Conservation (phyloP, 768 basidiomycete species). For the Mycena sanguinolenta region DNA sequence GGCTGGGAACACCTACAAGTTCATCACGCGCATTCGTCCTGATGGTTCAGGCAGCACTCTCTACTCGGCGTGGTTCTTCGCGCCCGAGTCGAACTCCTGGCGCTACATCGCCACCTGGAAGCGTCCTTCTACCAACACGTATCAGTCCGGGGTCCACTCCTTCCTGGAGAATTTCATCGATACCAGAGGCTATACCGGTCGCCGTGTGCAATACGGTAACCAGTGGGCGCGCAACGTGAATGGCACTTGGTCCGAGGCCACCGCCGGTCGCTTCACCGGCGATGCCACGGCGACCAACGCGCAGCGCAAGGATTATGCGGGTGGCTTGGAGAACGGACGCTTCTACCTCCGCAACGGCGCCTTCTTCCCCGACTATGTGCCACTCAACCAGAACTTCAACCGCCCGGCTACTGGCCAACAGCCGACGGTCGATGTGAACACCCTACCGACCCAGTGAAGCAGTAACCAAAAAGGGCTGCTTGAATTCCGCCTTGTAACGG, state of each 20-base stretch:
- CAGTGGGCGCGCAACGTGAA: neutral
- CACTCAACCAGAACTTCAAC: neutral
- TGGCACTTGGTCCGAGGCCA: neutral
- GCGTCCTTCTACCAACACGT: conserved; percentile 1
- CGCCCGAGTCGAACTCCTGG: neutral
- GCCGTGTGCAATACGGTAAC: neutral
- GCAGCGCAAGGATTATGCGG: conserved; percentile 1
- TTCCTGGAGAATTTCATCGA: neutral
- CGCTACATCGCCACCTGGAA: neutral
- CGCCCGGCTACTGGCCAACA: conserved; percentile 1
- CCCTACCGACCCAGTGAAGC: neutral
- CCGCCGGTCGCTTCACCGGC: neutral
- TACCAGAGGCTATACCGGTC: neutral
- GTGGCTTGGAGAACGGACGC: neutral
- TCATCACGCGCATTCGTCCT: neutral
- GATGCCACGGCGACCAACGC: neutral
- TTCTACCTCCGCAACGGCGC: neutral
- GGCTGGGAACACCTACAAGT: conserved; percentile 1
- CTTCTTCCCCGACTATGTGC: neutral
- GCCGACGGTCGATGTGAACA: neutral
- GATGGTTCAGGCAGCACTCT: conserved; percentile 1
- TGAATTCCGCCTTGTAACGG: no score
- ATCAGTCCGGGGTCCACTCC: neutral
- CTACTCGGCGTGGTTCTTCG: neutral
- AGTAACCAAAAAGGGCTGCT: neutral